Base-by-base conservation (phyloP, 2,329 filamentous ascomycete species). In the Colletotrichum sublineola region DNA sequence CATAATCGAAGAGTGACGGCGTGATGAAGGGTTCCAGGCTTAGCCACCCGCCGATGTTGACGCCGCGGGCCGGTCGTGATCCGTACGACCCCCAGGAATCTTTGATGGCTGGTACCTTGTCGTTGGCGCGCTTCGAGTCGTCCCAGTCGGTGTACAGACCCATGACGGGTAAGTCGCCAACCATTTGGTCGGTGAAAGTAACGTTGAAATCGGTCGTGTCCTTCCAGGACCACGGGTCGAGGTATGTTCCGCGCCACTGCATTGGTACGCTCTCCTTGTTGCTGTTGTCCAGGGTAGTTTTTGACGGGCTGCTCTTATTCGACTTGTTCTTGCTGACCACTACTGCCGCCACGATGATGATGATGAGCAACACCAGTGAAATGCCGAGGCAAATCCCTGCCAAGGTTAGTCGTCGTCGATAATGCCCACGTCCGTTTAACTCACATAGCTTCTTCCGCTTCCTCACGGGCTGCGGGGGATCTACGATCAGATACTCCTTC, bases 1-100 rank as follows among this genome's bases (percentile, higher is more conserved):
- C 94, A 74, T 88, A 88, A 73, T 90, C 84, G 83, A 99, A 99
- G 36, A 97, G 87, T 0, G 95, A 98, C 0, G 96, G 96, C 5
- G 94, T 96, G 79, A 99, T 98, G 80, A 97, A 98, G 0, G 96
- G 96, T 78, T 99, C 96, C 15, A 99, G 84, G 3, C 93, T 93
- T 1, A 99, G 88, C 96, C 96, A 99, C 15, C 96, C 96, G 63
- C 96, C 96, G 1, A 98, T 80, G 77, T 97, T 98, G 46, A 98
- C 94, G 1, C 96, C 96, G 8, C 96, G 90, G 33, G 97, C 94
- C 2, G 95, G 95, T 67, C 87, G 91, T 31, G 89, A 90, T 2
- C 91, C 89, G 77, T 98, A 99, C 2, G 92, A 85, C 8, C 90
- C 90, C 88, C 96, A 98, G 1, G 86, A 78, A 73, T 95, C 86